Conservation (phyloP, 768 basidiomycete genomes). For the Rhizopogon salebrosus region DNA sequence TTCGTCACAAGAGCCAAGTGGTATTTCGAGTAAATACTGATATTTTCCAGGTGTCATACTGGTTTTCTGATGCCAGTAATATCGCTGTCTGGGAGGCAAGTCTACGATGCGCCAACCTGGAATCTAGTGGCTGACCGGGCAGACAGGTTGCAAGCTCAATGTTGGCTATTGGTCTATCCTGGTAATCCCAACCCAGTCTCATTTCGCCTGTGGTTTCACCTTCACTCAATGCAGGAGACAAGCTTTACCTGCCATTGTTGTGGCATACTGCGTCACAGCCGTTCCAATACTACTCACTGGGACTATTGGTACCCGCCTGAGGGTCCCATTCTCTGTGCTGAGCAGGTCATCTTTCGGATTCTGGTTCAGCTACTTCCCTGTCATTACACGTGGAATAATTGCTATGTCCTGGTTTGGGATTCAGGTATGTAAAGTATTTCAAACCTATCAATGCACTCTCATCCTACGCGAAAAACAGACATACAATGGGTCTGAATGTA, state of each 20-base stretch:
- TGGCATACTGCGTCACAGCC: constrained; percentile 70
- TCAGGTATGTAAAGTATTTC: constrained; percentile 51
- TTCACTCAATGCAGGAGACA: constrained; percentile 42
- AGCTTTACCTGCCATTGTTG: constrained; percentile 62
- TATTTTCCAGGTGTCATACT: constrained; percentile 25
- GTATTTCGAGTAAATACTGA: constrained; percentile 19
- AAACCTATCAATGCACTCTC: background rate
- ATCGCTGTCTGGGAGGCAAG: constrained; percentile 42
- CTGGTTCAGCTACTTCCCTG: constrained; percentile 84
- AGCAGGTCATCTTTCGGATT: constrained; percentile 85
- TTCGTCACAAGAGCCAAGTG: constrained; percentile 49
- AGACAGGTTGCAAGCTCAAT: constrained; percentile 55
- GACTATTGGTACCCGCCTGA: constrained; percentile 69
- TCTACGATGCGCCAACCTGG: background rate
- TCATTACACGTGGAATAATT: constrained; percentile 70
- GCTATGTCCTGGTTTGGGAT: constrained; percentile 82
- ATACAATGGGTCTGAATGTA: constrained; percentile 62
- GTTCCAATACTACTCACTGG: constrained; percentile 75
- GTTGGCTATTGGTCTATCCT: constrained; percentile 70
- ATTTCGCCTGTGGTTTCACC: background rate
- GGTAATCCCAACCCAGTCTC: constrained; percentile 28
- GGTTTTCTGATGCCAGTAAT: constrained; percentile 24
- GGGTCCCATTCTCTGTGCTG: constrained; percentile 72
- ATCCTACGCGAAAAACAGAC: constrained; percentile 26
- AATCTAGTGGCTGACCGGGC: background rate